Evolutionary conservation across 129 eudicot species (phyloP), one percentile per base, ranked within the genome.

Genomic region (Sambucus nigra): DNA sequence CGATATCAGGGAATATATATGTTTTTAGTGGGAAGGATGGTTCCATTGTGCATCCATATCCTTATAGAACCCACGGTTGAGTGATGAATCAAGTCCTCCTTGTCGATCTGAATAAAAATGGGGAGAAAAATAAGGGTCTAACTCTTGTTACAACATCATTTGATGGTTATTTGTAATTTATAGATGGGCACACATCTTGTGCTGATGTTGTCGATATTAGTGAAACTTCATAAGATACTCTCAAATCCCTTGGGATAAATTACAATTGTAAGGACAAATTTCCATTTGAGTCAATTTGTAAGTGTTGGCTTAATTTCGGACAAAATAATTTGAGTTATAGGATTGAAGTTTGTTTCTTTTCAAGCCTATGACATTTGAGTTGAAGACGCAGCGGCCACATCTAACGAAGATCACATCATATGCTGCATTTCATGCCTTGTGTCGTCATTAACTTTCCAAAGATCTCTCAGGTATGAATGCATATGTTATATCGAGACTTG

Each of bases 191-290:
- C 35, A 82, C 94, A 18, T 86, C 95, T 33, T 92, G 99, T 71
- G 99, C 99, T 65, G 96, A 86, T 73, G 99, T 92, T 53, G 94
- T 92, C 64, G 99, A 92, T 71, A 86, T 92, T 33, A 96, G 99
- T 22, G 96, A 92, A 82, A 92, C 99, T 55, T 85, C 96, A 96
- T 92, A 77, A 77, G 96, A 52, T 64, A 17, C 28, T 24, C 73
- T 57, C 26, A 46, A 55, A 20, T 70, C 13, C 66, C 55, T 27
- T 32, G 33, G 9, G 26, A 35, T 1, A 35, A 2, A 35, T 2
- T 35, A 4, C 10, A 15, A 42, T n/a, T n/a, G n/a, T n/a, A n/a
- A n/a, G n/a, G n/a, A n/a, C n/a, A n/a, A n/a, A n/a, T n/a, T n/a
- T n/a, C n/a, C n/a, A n/a, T n/a, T n/a, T n/a, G n/a, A n/a, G n/a